These are phyloP conservation scores for Aspergillus bertholletiae DNA, from an alignment of 495 filamentous ascomycete genomes.

Conservation along the genomic window DNA sequence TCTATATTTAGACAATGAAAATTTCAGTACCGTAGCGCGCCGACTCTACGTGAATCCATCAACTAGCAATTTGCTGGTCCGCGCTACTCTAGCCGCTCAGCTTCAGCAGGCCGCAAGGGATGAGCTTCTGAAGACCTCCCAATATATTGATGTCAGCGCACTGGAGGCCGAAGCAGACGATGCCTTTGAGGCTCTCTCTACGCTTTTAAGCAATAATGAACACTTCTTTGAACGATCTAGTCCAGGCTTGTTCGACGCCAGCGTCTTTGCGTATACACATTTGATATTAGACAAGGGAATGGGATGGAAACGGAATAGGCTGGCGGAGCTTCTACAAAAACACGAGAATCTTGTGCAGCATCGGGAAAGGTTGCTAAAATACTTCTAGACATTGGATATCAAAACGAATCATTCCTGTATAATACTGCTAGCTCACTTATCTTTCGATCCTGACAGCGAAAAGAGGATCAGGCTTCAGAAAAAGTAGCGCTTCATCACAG, in stretches of 20 bases:
- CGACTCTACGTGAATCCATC: constrained; percentile 65
- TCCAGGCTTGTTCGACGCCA: constrained; percentile 80
- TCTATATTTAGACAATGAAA: constrained; percentile 69
- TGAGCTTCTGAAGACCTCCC: constrained; percentile 64
- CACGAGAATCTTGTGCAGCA: constrained; percentile 53
- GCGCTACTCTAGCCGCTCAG: constrained; percentile 55
- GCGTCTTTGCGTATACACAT: constrained; percentile 88
- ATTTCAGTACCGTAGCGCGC: constrained; percentile 60
- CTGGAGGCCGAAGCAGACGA: constrained; percentile 66
- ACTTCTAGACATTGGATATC: constrained; percentile 21
- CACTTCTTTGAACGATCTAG: constrained; percentile 63
- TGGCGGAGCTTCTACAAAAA: constrained; percentile 37
- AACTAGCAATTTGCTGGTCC: constrained; percentile 61
- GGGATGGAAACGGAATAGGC: constrained; percentile 52
- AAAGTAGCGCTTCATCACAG: neutral
- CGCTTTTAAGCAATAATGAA: constrained; percentile 57
- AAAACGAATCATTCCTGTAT: constrained; percentile 19
- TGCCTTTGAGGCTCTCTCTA: constrained; percentile 72
- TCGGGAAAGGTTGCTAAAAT: constrained; percentile 44
- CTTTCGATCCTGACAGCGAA: neutral
- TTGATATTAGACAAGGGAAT: constrained; percentile 62
- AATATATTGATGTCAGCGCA: constrained; percentile 56
- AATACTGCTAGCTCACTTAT: constrained; percentile 15
- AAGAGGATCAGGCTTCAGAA: neutral
- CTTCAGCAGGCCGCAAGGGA: constrained; percentile 66